A percentile compares a stretch with the other conserved stretches of the same genome.
Evolutionary conservation across 331 rosid genomes (phyloP).

Genomic region (Rosa hybrid): DNA sequence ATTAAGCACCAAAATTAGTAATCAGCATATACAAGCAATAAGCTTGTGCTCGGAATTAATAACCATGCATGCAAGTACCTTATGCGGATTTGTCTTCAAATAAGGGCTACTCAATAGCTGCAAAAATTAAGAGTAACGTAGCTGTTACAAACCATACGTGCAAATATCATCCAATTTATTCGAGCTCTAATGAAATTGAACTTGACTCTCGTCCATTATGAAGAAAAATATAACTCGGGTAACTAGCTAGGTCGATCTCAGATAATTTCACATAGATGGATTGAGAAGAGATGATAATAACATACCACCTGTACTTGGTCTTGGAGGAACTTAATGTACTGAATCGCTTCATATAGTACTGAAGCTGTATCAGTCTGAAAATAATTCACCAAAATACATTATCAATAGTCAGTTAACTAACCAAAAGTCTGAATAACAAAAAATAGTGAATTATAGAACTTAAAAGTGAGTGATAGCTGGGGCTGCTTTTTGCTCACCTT

Average conservation of each 20-base stretch:
- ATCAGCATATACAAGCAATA: background rate
- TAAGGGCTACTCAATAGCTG: slow-evolving; percentile 84
- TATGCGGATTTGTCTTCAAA: slow-evolving; percentile 67
- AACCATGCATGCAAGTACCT: slow-evolving; percentile 40
- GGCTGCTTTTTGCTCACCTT: slow-evolving; percentile 52
- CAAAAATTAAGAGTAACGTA: slow-evolving; percentile 14
- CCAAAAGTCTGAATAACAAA: background rate
- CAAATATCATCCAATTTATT: background rate
- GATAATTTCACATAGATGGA: background rate
- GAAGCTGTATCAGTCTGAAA: slow-evolving; percentile 97
- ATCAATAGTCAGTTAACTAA: background rate
- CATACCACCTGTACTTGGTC: slow-evolving; percentile 81
- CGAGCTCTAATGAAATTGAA: background rate
- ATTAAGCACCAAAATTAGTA: background rate
- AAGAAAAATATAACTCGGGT: background rate
- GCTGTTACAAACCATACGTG: background rate
- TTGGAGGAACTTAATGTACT: slow-evolving; percentile 81
- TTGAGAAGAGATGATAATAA: background rate
- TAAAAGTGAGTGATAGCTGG: background rate
- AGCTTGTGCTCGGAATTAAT: background rate
- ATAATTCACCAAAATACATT: slow-evolving; percentile 6
- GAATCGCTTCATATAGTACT: slow-evolving; percentile 86
- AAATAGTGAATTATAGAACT: background rate
- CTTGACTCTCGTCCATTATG: background rate
- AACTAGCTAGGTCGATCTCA: background rate